Evolutionary conservation across 2,329 filamentous ascomycete genomes (phyloP), one percentile per base, ranked within the genome.

Genomic region (Macrophomina tecta): DNA sequence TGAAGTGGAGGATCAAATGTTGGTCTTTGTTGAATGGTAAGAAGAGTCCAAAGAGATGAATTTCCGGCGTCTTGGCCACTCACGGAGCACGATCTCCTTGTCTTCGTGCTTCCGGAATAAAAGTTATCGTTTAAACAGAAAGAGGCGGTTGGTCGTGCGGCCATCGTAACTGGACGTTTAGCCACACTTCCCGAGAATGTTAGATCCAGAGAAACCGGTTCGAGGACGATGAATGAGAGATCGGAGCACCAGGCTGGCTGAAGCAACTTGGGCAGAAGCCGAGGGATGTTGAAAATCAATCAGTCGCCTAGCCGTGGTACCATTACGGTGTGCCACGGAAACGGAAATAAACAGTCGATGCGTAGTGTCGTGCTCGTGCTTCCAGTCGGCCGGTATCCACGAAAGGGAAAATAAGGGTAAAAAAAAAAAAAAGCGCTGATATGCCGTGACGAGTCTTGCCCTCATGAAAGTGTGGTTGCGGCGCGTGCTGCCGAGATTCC

Each of bases 301-400:
- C 58, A 62, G 45, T 62, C 58, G 45, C 58, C 58, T 62, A 49
- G 58, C 58, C 58, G 42, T 62, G 58, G 58, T 62, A 45, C 49
- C 58, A 40, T 62, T 62, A 62, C 16, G 45, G 45, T 62, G 32
- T 62, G 42, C 30, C 42, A 32, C 52, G 32, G 23, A 36, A 62
- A 62, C 45, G 16, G 18, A 60, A 49, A 62, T 18, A 45, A 23
- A 60, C 32, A 60, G 46, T 49, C 58, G 58, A 62, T 62, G 45
- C 58, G 58, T 60, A 23, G 28, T 23, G 23, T 58, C 23, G 38
- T 61, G 40, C 56, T 62, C 45, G 58, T 62, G 58, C 45, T 62
- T 28, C 36, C n/a, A 16, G 32, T 38, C 30, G 42, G 58, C 46
- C 58, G 45, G 58, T 62, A 23, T 49, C 45, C 58, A 16, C 58